Base-by-base conservation (phyloP, 176 grass and related monocot species). In the Melocanna baccifera region DNA sequence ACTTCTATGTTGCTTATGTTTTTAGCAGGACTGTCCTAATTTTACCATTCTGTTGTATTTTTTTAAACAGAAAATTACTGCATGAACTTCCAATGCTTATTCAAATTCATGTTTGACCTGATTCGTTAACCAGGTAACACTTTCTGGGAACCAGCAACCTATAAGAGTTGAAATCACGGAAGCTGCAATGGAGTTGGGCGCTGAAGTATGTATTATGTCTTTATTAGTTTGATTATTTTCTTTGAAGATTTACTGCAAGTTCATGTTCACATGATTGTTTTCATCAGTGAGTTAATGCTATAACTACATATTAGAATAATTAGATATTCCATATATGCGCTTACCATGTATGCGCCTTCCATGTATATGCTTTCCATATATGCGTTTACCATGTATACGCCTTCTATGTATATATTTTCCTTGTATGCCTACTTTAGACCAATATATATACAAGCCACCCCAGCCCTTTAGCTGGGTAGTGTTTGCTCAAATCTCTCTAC, bases 141-240 rank as follows among this genome's bases (percentile, higher is more conserved):
- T 99, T 86, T 92, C 97, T 82, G 97, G 97, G 77, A 99, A 99
- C 86, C 97, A 99, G 76, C 93, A 96, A 82, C 97, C 97, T 72
- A 84, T 99, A 83, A 89, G 90, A 62, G 91, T 91, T 91, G 97
- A 99, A 96, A 95, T 96, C 45, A 99, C 97, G 0, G 93, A 99
- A 62, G 77, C 93, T 87, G 97, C 97, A 39, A 96, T 96, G 97
- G 91, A 91, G 70, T 34, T 99, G 75, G 97, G 97, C 36, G 65
- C 91, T 86, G 93, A 96, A 85, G 97, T 99, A 92, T 81, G 88
- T 42, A 87, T 85, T 48, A 34, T 63, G 14, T 71, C 75, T 71
- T 78, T 81, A 8, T 48, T 71, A 29, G 25, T 84, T 80, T 84
- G 25, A 37, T 87, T 84, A 58, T 80, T 69, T 79, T 87, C 26